Base-by-base conservation (phyloP, 139 green algal genomes). In the Micractinium conductrix region DNA sequence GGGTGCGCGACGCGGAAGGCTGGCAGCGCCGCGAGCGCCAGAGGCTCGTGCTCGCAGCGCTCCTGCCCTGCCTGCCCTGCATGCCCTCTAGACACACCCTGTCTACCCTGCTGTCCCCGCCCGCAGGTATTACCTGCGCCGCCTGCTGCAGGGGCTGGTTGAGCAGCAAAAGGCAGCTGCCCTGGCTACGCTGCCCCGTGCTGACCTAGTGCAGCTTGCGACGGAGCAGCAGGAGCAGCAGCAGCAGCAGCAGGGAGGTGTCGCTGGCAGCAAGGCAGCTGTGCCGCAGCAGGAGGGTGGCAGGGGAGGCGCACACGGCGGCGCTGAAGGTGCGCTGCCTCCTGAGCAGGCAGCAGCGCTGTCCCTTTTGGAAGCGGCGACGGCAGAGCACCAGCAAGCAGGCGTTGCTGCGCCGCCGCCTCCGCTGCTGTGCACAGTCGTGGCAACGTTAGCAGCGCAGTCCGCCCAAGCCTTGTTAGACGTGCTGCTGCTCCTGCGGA, bases 71-170 rank as follows among this genome's bases (percentile, higher is more conserved):
- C 53, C 10, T 28, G 53, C 53, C 5, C 53, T 62, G 53, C 53
- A 58, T 58, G 48, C 48, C 12, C 42, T 6, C 42, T 7, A 24
- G 19, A 58, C 28, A 0, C 42, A 3, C 26, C 10, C 28, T 42
- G 6, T 37, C 43, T 26, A 8, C 48, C 16, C 10, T 10, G 12
- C 48, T 58, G 48, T 10, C 48, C 48, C 10, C 16, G 12, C 68
- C 43, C 21, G 42, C 78, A 74, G 60, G 30, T 93, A 89, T 82
- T 84, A 87, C 78, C 71, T 93, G 40, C 84, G 87, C 26, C 81
- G 80, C 21, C 58, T 87, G 60, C 22, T 86, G 55, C 73, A 81
- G 26, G 43, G 45, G 19, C 70, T 91, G 73, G 30, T 86, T 1
- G 68, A 85, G 37, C 62, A 70, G 55, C 42, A 79, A 21, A 81